A percentile compares a stretch with the other conserved stretches of the same genome.
Conservation (phyloP, 2,329 filamentous ascomycete genomes). For the Gremmenia infestans region DNA sequence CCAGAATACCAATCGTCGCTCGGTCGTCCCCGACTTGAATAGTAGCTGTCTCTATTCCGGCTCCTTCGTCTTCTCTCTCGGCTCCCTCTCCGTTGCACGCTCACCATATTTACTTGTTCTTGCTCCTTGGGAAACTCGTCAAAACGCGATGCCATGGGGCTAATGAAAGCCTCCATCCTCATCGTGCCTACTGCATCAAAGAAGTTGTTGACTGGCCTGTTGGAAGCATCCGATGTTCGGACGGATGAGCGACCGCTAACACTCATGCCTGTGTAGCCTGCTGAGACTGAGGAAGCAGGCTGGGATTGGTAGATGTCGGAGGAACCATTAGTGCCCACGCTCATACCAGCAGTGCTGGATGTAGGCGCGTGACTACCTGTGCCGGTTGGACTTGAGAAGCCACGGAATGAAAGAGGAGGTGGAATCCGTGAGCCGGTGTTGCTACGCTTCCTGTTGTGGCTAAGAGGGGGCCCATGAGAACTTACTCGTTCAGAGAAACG, state of each 20-base stretch:
- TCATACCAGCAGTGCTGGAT: slow-evolving; percentile 54
- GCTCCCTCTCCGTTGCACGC: slow-evolving; percentile 24
- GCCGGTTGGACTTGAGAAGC: slow-evolving; percentile 50
- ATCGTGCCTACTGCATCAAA: slow-evolving; percentile 88
- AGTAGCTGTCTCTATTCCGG: slow-evolving; percentile 29
- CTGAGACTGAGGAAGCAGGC: slow-evolving; percentile 36
- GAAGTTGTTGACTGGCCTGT: slow-evolving; percentile 44
- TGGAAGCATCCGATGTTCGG: slow-evolving; percentile 29
- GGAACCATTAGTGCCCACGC: slow-evolving; percentile 52
- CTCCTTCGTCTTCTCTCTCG: slow-evolving; percentile 25
- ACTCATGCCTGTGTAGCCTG: slow-evolving; percentile 40
- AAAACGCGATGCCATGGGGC: slow-evolving; percentile 43
- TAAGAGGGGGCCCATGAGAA: slow-evolving; percentile 23
- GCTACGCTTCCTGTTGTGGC: slow-evolving; percentile 80
- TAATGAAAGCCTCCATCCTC: slow-evolving; percentile 96
- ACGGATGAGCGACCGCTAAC: slow-evolving; percentile 32
- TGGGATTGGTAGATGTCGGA: slow-evolving; percentile 58
- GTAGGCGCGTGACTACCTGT: slow-evolving; percentile 32
- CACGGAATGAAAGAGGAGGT: slow-evolving; percentile 69
- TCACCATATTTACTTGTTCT: slow-evolving; percentile 29
- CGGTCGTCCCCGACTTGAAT: slow-evolving; percentile 27
- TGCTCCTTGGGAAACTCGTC: slow-evolving; percentile 30
- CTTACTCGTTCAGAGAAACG: slow-evolving; percentile 57
- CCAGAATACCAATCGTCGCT: slow-evolving; percentile 46
- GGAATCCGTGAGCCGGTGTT: slow-evolving; percentile 75